Evolutionary conservation across 2,329 filamentous ascomycete genomes (phyloP), one percentile per base, ranked within the genome.

Genomic region (Epichloe typhina): DNA sequence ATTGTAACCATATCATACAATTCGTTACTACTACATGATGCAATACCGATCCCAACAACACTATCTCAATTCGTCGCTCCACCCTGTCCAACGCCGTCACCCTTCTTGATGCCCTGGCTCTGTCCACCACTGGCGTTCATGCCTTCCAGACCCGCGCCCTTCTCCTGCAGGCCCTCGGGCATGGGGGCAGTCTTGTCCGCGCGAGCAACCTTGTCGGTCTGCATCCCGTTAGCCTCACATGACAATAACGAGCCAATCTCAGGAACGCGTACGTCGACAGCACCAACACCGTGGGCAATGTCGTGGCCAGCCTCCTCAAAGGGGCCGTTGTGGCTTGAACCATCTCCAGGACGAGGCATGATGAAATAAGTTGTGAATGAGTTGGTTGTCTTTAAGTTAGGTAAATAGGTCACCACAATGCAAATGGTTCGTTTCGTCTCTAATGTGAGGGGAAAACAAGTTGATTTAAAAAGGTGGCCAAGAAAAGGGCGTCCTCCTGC

Each of bases 311-410:
- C 58, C 50, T 69, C 68, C 36, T 71, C 58, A 53, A 69, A 62
- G 50, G 66, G 66, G 52, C 69, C 69, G 61, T 76, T 75, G 62
- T 76, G 64, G 51, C 68, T 66, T 55, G 66, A 66, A 49, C 71
- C 71, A 58, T 72, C 70, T 71, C 72, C 72, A 53, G 71, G 63
- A 60, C 72, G 70, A 69, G 73, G 72, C 74, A 76, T 76, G 52
- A 51, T 71, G 61, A 41, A 41, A 8, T 12, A 41, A n/a, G 26
- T 40, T 36, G 26, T 17, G 12, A 5, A 17, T 44, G 26, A 21
- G 19, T 31, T 31, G 19, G 31, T 31, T 31, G 9, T 31, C 31
- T 31, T 31, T 1, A 31, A 31, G 31, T 31, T 9, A 11, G 1
- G 3, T 11, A 9, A 31, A 31, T 31, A 31, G 26, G 26, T 31